Evolutionary conservation across 352 stramenopile genomes (phyloP).

Genomic region (Pythium chondricola): DNA sequence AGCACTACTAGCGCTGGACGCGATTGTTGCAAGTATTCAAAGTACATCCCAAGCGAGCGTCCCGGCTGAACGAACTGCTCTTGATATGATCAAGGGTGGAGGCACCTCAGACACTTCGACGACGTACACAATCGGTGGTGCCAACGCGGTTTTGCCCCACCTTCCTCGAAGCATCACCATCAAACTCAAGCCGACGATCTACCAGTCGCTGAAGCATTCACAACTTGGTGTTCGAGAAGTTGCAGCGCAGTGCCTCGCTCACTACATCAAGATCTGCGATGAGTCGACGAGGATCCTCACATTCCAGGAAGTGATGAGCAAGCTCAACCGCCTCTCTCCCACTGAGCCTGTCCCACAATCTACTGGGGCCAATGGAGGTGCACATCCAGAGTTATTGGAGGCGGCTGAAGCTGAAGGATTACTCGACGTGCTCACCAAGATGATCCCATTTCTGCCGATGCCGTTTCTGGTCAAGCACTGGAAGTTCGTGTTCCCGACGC

Average conservation of each 20-base stretch:
- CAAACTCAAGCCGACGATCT: conserved; percentile 46
- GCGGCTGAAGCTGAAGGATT: conserved; percentile 57
- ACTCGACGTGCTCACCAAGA: conserved; percentile 47
- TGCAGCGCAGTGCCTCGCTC: conserved; percentile 39
- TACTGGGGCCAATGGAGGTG: background rate
- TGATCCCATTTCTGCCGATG: conserved; percentile 33
- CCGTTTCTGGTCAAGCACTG: conserved; percentile 63
- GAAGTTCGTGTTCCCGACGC: conserved; percentile 59
- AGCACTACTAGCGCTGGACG: conserved; percentile 31
- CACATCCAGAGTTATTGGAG: conserved; percentile 29
- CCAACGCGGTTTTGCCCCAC: too few species aligned
- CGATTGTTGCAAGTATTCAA: conserved; percentile 29
- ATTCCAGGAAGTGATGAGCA: conserved; percentile 75
- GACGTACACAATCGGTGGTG: too few species aligned
- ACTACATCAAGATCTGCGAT: conserved; percentile 44
- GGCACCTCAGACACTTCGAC: too few species aligned
- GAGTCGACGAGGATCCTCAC: conserved; percentile 38
- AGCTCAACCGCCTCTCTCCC: conserved; percentile 55
- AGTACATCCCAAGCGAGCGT: background rate
- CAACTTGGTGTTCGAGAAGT: conserved; percentile 53
- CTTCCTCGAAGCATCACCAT: conserved; percentile 11
- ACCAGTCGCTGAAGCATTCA: conserved; percentile 44
- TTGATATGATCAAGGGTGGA: conserved; percentile 7
- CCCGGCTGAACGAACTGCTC: background rate
- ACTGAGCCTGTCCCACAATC: background rate